Conservation (phyloP, 2,329 filamentous ascomycete genomes). For the Apiospora sp. region DNA sequence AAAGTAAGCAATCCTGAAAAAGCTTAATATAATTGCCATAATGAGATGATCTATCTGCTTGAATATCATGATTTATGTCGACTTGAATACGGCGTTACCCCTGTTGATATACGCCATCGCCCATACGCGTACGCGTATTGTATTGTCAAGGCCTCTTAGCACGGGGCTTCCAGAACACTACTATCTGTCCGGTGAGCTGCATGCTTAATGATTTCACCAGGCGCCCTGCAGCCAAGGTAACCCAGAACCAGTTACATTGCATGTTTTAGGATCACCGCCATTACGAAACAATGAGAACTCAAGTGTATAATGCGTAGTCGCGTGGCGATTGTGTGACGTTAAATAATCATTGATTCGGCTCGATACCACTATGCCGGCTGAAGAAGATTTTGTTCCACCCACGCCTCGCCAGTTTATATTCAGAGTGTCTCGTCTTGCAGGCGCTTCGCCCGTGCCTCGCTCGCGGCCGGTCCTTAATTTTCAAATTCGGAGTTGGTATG, state of each 20-base stretch:
- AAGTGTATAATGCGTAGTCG: not conserved
- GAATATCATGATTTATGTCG: too few relatives aligned
- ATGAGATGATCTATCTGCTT: too few relatives aligned
- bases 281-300: not conserved
- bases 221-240: not conserved
- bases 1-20: too few relatives aligned
- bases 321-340: not conserved
- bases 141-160: too few relatives aligned
- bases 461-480: not conserved
- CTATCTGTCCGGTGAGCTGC: too few relatives aligned
- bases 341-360: conserved; percentile 17
- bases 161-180: not conserved
- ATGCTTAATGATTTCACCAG: not conserved
- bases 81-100: too few relatives aligned
- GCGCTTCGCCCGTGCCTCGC: not conserved
- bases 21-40: too few relatives aligned
- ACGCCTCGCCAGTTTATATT: conserved; percentile 13
- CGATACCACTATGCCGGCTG: conserved; percentile 15
- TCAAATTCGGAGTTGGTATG: not conserved
- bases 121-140: too few relatives aligned
- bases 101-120: too few relatives aligned
- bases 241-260: not conserved
- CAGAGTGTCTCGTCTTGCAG: not conserved
- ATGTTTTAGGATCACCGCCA: not conserved
- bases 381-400: conserved; percentile 18